Percentiles rank a stretch among this genome's conserved stretches.
Evolutionary conservation across 495 filamentous ascomycete species (phyloP).

Genomic region (Penicillium canescens): DNA sequence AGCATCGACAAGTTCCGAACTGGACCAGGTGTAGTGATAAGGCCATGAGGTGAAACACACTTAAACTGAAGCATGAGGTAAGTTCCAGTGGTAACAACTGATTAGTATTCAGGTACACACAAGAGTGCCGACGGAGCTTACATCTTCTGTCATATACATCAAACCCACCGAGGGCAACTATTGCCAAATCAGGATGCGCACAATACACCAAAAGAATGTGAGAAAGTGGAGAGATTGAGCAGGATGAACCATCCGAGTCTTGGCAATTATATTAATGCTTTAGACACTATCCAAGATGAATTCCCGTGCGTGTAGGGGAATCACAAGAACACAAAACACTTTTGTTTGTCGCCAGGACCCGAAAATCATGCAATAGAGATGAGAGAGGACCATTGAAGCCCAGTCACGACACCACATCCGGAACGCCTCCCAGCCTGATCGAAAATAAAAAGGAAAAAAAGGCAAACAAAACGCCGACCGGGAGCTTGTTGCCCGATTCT

Average conservation of each 20-base stretch:
- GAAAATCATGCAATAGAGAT: slow-evolving; percentile 17
- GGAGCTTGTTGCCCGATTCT: slow-evolving; percentile 4
- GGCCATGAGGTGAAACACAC: too few relatives aligned
- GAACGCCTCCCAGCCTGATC: slow-evolving; percentile 1
- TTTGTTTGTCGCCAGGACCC: slow-evolving; percentile 30
- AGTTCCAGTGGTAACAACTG: too few relatives aligned
- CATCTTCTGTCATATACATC: background rate
- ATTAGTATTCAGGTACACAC: background rate
- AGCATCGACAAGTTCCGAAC: too few relatives aligned
- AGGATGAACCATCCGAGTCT: slow-evolving; percentile 23
- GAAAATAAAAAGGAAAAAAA: background rate
- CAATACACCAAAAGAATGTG: background rate
- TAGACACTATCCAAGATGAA: slow-evolving; percentile 15
- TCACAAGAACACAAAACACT: slow-evolving; percentile 24
- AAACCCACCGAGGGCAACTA: background rate
- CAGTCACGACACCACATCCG: background rate
- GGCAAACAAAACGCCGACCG: slow-evolving; percentile 5
- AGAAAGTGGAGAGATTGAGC: background rate
- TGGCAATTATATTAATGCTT: slow-evolving; percentile 32
- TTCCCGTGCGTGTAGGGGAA: slow-evolving; percentile 5
- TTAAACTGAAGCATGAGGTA: too few relatives aligned
- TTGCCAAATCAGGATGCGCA: background rate
- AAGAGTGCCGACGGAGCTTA: background rate
- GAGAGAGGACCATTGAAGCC: slow-evolving; percentile 11
- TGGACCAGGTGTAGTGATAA: too few relatives aligned